Evolutionary conservation across 306 rosid genomes (phyloP).

Genomic region (Ormosia semicastrata): DNA sequence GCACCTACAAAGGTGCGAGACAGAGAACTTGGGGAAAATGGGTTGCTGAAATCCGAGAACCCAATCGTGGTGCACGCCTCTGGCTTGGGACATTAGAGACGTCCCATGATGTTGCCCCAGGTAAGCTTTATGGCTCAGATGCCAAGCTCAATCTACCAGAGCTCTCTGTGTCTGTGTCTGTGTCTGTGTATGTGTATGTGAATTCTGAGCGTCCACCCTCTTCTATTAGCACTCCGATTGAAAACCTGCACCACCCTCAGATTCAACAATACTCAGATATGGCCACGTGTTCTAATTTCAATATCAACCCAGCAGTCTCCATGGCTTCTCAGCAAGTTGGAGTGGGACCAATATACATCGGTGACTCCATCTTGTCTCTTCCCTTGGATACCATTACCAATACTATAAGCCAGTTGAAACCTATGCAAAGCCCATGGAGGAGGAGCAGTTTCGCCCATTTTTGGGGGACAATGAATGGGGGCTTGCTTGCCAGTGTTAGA

Average conservation of each 20-base stretch:
- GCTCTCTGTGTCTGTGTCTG: background rate
- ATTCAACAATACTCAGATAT: background rate
- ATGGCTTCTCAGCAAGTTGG: conserved; percentile 34
- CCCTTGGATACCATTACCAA: background rate
- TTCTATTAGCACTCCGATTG: background rate
- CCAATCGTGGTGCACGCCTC: conserved; percentile 87
- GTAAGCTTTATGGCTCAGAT: conserved; percentile 69
- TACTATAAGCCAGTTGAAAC: background rate
- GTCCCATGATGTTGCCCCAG: conserved; percentile 78
- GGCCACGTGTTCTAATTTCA: background rate
- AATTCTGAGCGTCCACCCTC: conserved; percentile 1
- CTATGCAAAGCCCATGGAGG: background rate
- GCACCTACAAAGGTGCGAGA: conserved; percentile 88
- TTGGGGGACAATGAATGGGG: conserved; percentile 44
- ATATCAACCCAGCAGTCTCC: background rate
- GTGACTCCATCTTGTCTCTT: conserved; percentile 12
- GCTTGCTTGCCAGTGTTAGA: conserved; percentile 38
- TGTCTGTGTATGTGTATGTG: background rate
- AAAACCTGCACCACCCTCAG: background rate
- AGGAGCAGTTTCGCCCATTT: conserved; percentile 28
- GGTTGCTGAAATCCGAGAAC: conserved; percentile 97
- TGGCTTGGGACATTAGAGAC: conserved; percentile 93
- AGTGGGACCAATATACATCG: conserved; percentile 2
- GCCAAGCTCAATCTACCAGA: conserved; percentile 85
- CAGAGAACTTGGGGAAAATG: conserved; percentile 98